These are phyloP conservation scores for Davidsoniella australis DNA, from an alignment of 2,329 filamentous ascomycete species.

Conservation along the genomic window DNA sequence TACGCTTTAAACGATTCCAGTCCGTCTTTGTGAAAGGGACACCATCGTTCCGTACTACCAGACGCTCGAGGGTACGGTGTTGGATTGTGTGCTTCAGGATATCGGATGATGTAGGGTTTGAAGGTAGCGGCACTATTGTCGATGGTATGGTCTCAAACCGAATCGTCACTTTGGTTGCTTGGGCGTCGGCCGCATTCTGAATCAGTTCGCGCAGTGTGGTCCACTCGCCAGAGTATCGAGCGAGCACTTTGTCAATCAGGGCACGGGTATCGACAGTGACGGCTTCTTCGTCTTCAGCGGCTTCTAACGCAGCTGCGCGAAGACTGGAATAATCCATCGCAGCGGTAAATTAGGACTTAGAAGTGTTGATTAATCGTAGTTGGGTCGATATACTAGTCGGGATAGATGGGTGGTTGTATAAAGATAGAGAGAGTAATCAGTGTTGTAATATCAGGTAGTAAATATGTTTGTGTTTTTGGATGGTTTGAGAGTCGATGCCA, in stretches of 20 bases:
- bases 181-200: slow-evolving; percentile 95
- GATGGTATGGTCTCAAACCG: slow-evolving; percentile 87
- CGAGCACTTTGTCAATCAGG: slow-evolving; percentile 92
- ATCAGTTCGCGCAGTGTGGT: slow-evolving; percentile 79
- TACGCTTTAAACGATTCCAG: slow-evolving; percentile 85
- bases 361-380: no score
- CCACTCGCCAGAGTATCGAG: slow-evolving; percentile 93
- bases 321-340: slow-evolving; percentile 58
- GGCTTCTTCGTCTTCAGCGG: slow-evolving; percentile 83
- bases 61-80: slow-evolving; percentile 68
- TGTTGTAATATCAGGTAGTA: neutral
- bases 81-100: slow-evolving; percentile 67
- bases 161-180: slow-evolving; percentile 74
- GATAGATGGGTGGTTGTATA: no score
- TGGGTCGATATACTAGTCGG: no score
- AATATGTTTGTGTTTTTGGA: neutral
- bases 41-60: slow-evolving; percentile 90
- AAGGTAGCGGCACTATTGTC: slow-evolving; percentile 52
- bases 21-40: slow-evolving; percentile 76
- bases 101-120: slow-evolving; percentile 47
- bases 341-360: neutral
- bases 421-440: no score
- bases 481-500: no score
- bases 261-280: slow-evolving; percentile 96
- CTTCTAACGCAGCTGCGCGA: slow-evolving; percentile 70